Conservation (phyloP, 2,329 filamentous ascomycete genomes). For the Cordyceps farinosa region DNA sequence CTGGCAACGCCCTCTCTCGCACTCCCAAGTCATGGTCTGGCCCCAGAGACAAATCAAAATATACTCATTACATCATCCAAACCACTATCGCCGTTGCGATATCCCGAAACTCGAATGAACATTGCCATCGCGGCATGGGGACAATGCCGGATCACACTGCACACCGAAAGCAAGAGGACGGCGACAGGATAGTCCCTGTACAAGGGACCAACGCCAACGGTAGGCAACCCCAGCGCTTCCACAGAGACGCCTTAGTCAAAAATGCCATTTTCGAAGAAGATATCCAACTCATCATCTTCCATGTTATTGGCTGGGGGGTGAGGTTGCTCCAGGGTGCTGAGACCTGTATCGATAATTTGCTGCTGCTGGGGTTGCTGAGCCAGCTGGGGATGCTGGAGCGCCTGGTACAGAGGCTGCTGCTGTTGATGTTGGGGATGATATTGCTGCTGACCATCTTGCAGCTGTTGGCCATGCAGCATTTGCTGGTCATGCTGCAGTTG, state of each 20-base stretch:
- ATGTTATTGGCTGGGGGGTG: neutral
- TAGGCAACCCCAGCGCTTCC: neutral
- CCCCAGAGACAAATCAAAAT: neutral
- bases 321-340: neutral
- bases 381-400: too few relatives aligned
- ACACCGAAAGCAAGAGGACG: neutral
- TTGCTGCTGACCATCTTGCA: too few relatives aligned
- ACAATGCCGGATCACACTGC: neutral
- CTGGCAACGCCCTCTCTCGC: neutral
- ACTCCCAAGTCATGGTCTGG: neutral
- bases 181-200: neutral
- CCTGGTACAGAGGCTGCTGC: too few relatives aligned
- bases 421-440: too few relatives aligned
- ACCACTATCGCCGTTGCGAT: neutral
- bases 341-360: neutral
- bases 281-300: neutral
- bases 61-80: neutral
- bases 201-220: neutral
- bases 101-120: too few relatives aligned
- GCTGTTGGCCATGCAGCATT: too few relatives aligned
- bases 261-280: neutral
- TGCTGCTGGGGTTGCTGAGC: neutral
- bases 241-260: neutral
- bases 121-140: neutral
- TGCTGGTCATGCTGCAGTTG: too few relatives aligned